Evolutionary conservation across 257 asterid species (phyloP).

Genomic region (Jacaranda copaia): DNA sequence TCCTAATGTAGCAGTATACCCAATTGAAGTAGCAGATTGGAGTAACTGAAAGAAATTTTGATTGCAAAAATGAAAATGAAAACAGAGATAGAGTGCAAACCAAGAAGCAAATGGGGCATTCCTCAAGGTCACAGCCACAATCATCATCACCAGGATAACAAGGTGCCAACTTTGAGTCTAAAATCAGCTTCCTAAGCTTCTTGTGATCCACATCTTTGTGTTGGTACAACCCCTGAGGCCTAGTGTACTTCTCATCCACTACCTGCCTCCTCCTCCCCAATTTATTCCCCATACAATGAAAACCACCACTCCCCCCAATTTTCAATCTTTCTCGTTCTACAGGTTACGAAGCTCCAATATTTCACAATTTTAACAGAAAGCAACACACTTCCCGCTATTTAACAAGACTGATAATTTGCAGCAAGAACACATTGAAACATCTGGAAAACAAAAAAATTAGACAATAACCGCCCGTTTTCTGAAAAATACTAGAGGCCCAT

Average conservation of each 20-base stretch:
- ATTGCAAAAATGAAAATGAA: not conserved
- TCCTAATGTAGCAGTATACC: not conserved
- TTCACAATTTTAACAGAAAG: constrained; percentile 40
- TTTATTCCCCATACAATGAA: constrained; percentile 83
- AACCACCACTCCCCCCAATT: constrained; percentile 28
- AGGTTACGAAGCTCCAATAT: constrained; percentile 21
- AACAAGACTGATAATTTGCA: constrained; percentile 31
- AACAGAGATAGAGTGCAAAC: constrained; percentile 49
- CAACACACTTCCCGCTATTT: constrained; percentile 29
- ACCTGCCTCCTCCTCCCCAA: constrained; percentile 93
- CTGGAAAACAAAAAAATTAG: constrained; percentile 34
- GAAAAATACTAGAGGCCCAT: constrained; percentile 34
- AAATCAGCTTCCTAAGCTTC: constrained; percentile 95
- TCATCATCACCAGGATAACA: constrained; percentile 99
- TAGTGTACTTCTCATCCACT: constrained; percentile 99
- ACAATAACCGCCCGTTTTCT: constrained; percentile 24
- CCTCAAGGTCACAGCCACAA: constrained; percentile 79
- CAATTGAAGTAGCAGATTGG: not conserved
- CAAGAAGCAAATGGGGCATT: constrained; percentile 99
- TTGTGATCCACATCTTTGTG: constrained; percentile 96
- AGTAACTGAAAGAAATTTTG: not conserved
- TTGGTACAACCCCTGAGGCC: constrained; percentile 98
- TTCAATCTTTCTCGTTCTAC: constrained; percentile 9
- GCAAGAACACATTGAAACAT: constrained; percentile 32
- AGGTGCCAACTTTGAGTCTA: constrained; percentile 95